Conservation (phyloP, 2,329 filamentous ascomycete genomes). For the Chaetomium olivaceum region DNA sequence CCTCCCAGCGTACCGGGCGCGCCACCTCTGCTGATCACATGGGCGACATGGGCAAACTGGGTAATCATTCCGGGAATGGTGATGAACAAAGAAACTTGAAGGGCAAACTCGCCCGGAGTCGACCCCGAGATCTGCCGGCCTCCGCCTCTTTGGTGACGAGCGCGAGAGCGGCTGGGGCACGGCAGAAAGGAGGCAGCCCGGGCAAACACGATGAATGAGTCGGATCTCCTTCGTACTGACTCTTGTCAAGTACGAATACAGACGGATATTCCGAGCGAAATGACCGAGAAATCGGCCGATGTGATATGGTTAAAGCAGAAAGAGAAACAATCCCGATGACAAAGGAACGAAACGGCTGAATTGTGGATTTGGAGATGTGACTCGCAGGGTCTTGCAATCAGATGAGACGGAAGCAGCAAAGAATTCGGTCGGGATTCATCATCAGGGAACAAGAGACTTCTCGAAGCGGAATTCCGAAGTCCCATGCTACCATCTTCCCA, state of each 20-base stretch:
- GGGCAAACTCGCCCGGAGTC: background rate
- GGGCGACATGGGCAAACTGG: background rate
- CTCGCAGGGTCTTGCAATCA: constrained; percentile 1
- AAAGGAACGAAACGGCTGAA: background rate
- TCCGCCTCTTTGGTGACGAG: background rate
- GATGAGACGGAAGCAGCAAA: background rate
- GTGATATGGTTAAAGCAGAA: background rate
- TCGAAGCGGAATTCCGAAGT: background rate
- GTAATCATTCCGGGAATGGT: no score
- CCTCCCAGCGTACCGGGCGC: constrained; percentile 1
- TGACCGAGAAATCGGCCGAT: background rate
- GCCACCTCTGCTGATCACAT: constrained; percentile 1
- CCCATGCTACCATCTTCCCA: background rate
- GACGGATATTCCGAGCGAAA: background rate
- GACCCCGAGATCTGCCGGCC: background rate
- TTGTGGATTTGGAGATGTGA: background rate
- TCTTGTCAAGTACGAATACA: no score
- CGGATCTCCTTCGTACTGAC: no score
- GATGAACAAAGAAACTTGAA: background rate
- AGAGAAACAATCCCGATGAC: background rate
- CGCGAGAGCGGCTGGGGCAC: background rate
- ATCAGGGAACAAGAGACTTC: background rate
- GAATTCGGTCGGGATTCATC: background rate
- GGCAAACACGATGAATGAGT: background rate
- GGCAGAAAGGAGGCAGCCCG: background rate